phyloP scores from a whole-genome alignment of 768 basidiomycete genomes.

The Epithele typhae region DNA sequence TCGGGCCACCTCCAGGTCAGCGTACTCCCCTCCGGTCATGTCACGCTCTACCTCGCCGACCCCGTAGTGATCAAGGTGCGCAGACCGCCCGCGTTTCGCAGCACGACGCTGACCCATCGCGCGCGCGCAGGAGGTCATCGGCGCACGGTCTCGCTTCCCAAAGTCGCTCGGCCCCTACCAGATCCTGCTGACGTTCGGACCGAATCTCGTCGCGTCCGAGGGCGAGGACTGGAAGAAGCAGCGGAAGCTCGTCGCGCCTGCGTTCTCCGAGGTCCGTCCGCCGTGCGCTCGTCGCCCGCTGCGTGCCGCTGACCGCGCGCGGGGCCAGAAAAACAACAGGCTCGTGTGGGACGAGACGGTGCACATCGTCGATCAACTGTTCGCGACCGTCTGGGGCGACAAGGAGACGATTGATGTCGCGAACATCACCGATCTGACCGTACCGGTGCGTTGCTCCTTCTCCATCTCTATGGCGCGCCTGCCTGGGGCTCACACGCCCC shows the following conservation, averaged over 20 bases:
- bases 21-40: not conserved
- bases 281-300: not conserved
- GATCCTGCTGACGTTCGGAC: slow-evolving; percentile 46
- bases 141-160: slow-evolving; percentile 47
- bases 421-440: slow-evolving; percentile 48
- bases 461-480: too few species aligned
- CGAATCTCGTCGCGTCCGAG: slow-evolving; percentile 62
- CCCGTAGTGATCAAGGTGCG: slow-evolving; percentile 12
- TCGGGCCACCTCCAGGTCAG: slow-evolving; percentile 6
- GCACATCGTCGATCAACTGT: slow-evolving; percentile 27
- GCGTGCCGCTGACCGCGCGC: not conserved
- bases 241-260: slow-evolving; percentile 57
- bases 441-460: slow-evolving; percentile 36
- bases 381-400: slow-evolving; percentile 42
- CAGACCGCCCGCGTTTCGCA: not conserved
- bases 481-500: too few species aligned
- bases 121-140: slow-evolving; percentile 43
- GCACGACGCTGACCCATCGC: not conserved
- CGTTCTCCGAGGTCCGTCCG: slow-evolving; percentile 58
- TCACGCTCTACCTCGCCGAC: slow-evolving; percentile 13
- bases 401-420: slow-evolving; percentile 37
- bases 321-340: slow-evolving; percentile 29
- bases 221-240: slow-evolving; percentile 64
- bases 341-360: slow-evolving; percentile 37
- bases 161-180: slow-evolving; percentile 49